These are phyloP conservation scores for Ceratobasidium sp. DNA, from an alignment of 1,284 basidiomycete genomes.

Conservation along the genomic window DNA sequence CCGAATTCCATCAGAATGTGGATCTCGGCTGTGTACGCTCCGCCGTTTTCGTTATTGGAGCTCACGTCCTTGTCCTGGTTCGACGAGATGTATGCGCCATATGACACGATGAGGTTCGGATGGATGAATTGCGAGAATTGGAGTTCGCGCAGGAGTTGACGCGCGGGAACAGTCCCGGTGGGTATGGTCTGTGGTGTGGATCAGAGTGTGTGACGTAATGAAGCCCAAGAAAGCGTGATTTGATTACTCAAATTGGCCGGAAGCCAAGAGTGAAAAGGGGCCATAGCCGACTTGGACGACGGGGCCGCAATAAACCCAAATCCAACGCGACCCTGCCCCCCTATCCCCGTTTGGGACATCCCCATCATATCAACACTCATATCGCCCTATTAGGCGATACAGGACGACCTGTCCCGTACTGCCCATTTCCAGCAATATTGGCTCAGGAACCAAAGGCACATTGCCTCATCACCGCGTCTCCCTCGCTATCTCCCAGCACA, in stretches of 20 bases:
- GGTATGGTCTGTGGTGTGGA: conserved; percentile 91
- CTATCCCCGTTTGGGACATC: neutral
- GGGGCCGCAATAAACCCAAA: too few relatives aligned
- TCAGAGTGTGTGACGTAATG: conserved; percentile 8
- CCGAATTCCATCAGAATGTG: conserved; percentile 96
- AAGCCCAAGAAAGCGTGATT: neutral
- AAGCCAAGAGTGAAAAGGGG: neutral
- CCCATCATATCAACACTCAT: neutral
- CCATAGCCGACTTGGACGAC: neutral
- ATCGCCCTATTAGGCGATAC: conserved; percentile 13
- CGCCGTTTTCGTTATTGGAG: neutral
- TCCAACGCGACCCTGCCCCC: neutral
- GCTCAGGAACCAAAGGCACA: neutral
- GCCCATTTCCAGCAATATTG: neutral
- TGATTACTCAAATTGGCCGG: neutral
- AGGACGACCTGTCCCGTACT: neutral
- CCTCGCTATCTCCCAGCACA: neutral
- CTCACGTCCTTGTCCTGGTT: conserved; percentile 65
- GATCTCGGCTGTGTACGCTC: conserved; percentile 68
- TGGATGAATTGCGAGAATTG: conserved; percentile 87
- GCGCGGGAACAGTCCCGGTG: conserved; percentile 85
- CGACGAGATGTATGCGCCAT: conserved; percentile 94
- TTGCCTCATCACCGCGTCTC: neutral
- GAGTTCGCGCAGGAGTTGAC: conserved; percentile 93
- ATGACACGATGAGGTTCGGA: conserved; percentile 90